Conservation (phyloP, 1,139 yeast species). For the Lodderomyces margitis region DNA sequence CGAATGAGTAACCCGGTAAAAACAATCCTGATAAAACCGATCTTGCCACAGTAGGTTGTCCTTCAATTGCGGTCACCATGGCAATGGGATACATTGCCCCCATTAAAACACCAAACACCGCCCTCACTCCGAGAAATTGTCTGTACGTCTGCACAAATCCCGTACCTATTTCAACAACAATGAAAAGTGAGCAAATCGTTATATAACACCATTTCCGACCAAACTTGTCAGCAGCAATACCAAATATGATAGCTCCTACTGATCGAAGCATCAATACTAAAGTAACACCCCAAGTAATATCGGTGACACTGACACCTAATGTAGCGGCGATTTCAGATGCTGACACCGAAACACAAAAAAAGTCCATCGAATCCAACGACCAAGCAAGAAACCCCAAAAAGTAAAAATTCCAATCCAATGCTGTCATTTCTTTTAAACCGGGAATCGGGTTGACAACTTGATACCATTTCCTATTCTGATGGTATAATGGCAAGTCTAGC, state of each 20-base stretch:
- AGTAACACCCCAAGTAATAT: slow-evolving; percentile 79
- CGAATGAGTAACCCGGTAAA: slow-evolving; percentile 41
- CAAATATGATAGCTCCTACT: slow-evolving; percentile 71
- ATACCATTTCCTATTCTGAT: slow-evolving; percentile 13
- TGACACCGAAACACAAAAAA: slow-evolving; percentile 67
- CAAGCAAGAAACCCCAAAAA: slow-evolving; percentile 65
- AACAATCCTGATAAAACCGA: slow-evolving; percentile 38
- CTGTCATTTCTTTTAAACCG: slow-evolving; percentile 26
- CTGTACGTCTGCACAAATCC: slow-evolving; percentile 65
- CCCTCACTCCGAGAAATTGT: slow-evolving; percentile 63
- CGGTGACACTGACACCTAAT: slow-evolving; percentile 48
- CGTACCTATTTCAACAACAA: slow-evolving; percentile 64
- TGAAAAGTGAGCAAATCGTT: slow-evolving; percentile 49
- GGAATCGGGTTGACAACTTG: slow-evolving; percentile 32
- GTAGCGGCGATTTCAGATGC: slow-evolving; percentile 55
- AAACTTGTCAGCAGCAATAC: slow-evolving; percentile 61
- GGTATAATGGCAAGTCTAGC: slow-evolving; percentile 20
- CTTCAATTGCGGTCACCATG: slow-evolving; percentile 35
- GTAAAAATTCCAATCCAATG: slow-evolving; percentile 55
- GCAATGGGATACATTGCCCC: slow-evolving; percentile 37
- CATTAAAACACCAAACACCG: slow-evolving; percentile 40
- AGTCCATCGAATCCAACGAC: slow-evolving; percentile 82
- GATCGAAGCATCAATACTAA: slow-evolving; percentile 76
- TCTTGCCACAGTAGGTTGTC: slow-evolving; percentile 34
- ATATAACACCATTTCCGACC: slow-evolving; percentile 76